A percentile compares a stretch with the other conserved stretches of the same genome.
Evolutionary conservation across 108 stramenopile species (phyloP).

Genomic region (Cyclotella sp.): DNA sequence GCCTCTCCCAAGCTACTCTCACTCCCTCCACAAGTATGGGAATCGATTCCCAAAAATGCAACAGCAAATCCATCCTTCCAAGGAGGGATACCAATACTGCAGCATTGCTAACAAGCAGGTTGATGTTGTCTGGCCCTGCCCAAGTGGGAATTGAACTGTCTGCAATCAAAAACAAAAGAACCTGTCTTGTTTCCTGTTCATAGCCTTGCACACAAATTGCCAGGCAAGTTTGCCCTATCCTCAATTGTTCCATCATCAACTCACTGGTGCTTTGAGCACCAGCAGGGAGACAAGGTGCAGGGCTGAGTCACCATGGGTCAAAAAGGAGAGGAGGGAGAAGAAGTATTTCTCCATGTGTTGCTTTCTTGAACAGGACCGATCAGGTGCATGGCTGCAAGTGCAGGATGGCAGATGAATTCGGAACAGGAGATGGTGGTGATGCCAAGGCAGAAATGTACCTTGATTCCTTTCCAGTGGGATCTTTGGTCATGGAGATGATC

Average conservation of each 20-base stretch:
- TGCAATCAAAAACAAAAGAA: constrained; percentile 27
- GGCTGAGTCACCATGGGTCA: neutral
- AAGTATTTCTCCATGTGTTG: constrained; percentile 27
- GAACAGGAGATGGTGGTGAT: constrained; percentile 7
- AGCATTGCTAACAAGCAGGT: constrained; percentile 32
- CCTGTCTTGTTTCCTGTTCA: too few species aligned
- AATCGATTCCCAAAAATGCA: constrained; percentile 45
- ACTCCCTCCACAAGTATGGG: constrained; percentile 37
- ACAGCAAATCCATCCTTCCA: constrained; percentile 43
- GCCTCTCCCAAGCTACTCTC: neutral
- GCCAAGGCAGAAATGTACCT: constrained; percentile 42
- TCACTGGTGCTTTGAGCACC: constrained; percentile 35
- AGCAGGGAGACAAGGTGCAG: constrained; percentile 44
- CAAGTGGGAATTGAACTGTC: constrained; percentile 8
- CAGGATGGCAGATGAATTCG: too few species aligned
- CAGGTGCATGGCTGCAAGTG: too few species aligned
- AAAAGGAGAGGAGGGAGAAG: constrained; percentile 9
- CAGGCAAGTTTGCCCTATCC: constrained; percentile 22
- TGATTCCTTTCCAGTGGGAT: constrained; percentile 51
- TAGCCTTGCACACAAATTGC: neutral
- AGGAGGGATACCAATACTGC: constrained; percentile 35
- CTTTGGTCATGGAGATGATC: constrained; percentile 44
- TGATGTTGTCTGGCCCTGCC: constrained; percentile 15
- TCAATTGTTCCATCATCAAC: constrained; percentile 47
- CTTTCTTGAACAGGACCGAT: too few species aligned